A percentile compares a stretch with the other conserved stretches of the same genome.
These are phyloP conservation scores for Puccinia hordei DNA, from an alignment of 1,284 basidiomycete species.

Conservation along the genomic window DNA sequence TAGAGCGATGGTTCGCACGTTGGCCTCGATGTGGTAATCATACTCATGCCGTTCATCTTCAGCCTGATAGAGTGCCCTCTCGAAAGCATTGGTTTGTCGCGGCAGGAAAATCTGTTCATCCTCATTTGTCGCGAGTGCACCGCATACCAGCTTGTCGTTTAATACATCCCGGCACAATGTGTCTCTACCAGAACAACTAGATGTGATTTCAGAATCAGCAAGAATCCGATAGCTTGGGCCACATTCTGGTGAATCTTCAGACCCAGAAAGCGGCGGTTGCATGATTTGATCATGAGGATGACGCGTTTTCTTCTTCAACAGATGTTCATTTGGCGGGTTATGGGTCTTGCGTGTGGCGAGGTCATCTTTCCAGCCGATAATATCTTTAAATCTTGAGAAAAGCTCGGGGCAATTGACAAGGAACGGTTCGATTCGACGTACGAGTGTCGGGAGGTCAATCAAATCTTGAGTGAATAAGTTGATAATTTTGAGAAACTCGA, in stretches of 20 bases:
- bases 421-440: slow-evolving; percentile 78
- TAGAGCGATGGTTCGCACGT: slow-evolving; percentile 85
- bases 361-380: slow-evolving; percentile 75
- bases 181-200: slow-evolving; percentile 92
- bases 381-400: slow-evolving; percentile 79
- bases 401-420: slow-evolving; percentile 76
- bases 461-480: slow-evolving; percentile 94
- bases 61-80: slow-evolving; percentile 91
- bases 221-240: slow-evolving; percentile 92
- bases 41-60: slow-evolving; percentile 99
- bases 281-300: slow-evolving; percentile 59
- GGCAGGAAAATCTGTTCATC: slow-evolving; percentile 93
- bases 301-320: slow-evolving; percentile 60
- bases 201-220: slow-evolving; percentile 78
- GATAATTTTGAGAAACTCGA: slow-evolving; percentile 92
- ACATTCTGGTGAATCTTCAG: slow-evolving; percentile 31
- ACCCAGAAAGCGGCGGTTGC: slow-evolving; percentile 53
- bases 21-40: slow-evolving; percentile 92
- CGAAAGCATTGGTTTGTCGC: slow-evolving; percentile 95
- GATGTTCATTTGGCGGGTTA: slow-evolving; percentile 63
- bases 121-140: slow-evolving; percentile 93
- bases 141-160: slow-evolving; percentile 88
- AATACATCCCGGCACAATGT: slow-evolving; percentile 93
- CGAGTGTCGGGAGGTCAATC: slow-evolving; percentile 79
- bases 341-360: slow-evolving; percentile 65